Evolutionary conservation across 495 filamentous ascomycete species (phyloP), one percentile per base, ranked within the genome.

Genomic region (Aspergillus conjunctus): DNA sequence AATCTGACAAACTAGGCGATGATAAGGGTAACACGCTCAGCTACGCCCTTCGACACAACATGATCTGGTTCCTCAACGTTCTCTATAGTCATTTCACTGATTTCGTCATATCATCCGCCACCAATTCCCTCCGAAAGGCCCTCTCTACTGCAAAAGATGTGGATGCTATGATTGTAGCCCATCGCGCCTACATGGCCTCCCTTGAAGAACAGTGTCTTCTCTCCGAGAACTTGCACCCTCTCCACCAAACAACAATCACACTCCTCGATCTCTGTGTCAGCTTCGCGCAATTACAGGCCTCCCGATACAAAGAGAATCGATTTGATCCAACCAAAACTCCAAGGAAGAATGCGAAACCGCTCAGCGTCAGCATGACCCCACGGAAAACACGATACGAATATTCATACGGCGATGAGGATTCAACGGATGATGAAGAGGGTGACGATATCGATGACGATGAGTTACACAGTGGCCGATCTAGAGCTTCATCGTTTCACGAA

Each of bases 31-130:
- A 77, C 33, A 73, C 73, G 3, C 67, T 73, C 1, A 87, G 85
- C 64, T 87, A 87, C 66, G 76, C 79, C 18, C 76, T 95, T 12
- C 85, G 89, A 43, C 83, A 88, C n/a, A 83, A 86, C 30, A 78
- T 97, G 12, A 73, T 96, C 14, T 93, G 91, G 88, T 91, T 95
- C 69, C 79, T 84, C 55, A 88, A 90, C 63, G 83, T 81, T 0
- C 59, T 98, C 2, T 85, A 90, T 63, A 82, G 85, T 32, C 92
- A 98, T 66, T 71, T 95, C 3, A 88, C 87, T 11, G 84, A 86
- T 30, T 77, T 89, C 14, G 90, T 93, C 5, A 76, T 96, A 6
- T 81, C 77, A 4, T 84, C 84, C 0, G 77, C 83, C 43, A 83
- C 78, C 0, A 64, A 69, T 18, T 70, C 74, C 14, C 77, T 97